Percentiles rank a stretch among this genome's conserved stretches.
Conservation (phyloP, 2,329 filamentous ascomycete species). For the Orbilia brochopaga region DNA sequence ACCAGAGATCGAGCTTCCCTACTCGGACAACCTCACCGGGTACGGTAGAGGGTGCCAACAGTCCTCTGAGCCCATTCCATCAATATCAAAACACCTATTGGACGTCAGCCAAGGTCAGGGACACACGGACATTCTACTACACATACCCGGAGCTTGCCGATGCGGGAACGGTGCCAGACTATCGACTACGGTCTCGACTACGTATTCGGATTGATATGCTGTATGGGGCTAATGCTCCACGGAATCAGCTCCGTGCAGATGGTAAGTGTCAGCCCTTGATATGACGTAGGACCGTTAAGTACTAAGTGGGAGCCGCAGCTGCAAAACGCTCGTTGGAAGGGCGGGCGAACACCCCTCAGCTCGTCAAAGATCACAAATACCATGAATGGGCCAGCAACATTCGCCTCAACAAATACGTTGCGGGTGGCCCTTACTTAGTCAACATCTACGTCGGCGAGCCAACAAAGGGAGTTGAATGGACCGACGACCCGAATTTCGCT, state of each 20-base stretch:
- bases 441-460: slow-evolving; percentile 33
- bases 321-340: slow-evolving; percentile 11
- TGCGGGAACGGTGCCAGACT: slow-evolving; percentile 9
- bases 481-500: slow-evolving; percentile 34
- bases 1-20: slow-evolving; percentile 20
- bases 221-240: slow-evolving; percentile 36
- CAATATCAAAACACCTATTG: slow-evolving; percentile 16
- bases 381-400: slow-evolving; percentile 47
- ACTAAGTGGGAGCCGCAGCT: not conserved
- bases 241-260: slow-evolving; percentile 21
- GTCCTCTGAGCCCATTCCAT: slow-evolving; percentile 21
- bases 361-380: slow-evolving; percentile 25
- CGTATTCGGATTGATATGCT: slow-evolving; percentile 26
- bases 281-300: not conserved
- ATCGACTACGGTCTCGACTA: slow-evolving; percentile 15
- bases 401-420: slow-evolving; percentile 30
- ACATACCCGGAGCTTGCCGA: slow-evolving; percentile 38
- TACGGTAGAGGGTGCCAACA: slow-evolving; percentile 13
- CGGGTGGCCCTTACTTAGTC: slow-evolving; percentile 30
- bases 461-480: slow-evolving; percentile 25
- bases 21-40: slow-evolving; percentile 24
- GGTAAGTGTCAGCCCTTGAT: slow-evolving; percentile 12
- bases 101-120: slow-evolving; percentile 23
- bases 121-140: slow-evolving; percentile 20
- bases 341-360: not conserved